Conservation (phyloP, 495 filamentous ascomycete genomes). For the Trichoderma orchidacearum region DNA sequence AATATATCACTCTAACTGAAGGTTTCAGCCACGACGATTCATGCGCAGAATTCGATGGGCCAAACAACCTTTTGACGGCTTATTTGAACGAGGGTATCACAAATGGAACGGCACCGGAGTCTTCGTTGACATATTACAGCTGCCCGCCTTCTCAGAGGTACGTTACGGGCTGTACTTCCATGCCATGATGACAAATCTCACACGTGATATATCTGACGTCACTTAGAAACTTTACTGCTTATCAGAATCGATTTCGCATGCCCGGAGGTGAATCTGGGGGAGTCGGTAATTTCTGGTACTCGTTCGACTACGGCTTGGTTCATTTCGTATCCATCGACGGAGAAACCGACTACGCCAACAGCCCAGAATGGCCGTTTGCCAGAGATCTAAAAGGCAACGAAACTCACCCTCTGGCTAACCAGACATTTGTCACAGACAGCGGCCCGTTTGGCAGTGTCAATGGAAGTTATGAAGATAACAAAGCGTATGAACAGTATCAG, state of each 20-base stretch:
- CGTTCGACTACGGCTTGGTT: slow-evolving; percentile 43
- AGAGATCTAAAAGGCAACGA: slow-evolving; percentile 25
- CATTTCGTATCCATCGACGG: slow-evolving; percentile 42
- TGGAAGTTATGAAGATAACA: slow-evolving; percentile 16
- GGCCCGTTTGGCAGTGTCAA: slow-evolving; percentile 36
- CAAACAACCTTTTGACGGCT: slow-evolving; percentile 28
- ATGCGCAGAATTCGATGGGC: slow-evolving; percentile 34
- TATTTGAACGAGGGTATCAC: slow-evolving; percentile 24
- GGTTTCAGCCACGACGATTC: slow-evolving; percentile 15
- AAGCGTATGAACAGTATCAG: slow-evolving; percentile 28
- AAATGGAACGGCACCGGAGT: slow-evolving; percentile 14
- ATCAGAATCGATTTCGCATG: slow-evolving; percentile 14
- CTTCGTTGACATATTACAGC: slow-evolving; percentile 30
- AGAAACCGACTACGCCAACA: slow-evolving; percentile 31
- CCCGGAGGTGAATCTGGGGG: slow-evolving; percentile 12
- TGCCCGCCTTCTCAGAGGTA: slow-evolving; percentile 25
- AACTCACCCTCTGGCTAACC: slow-evolving; percentile 20
- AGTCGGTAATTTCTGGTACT: slow-evolving; percentile 44
- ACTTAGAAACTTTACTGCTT: slow-evolving; percentile 19
- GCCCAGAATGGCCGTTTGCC: slow-evolving; percentile 23
- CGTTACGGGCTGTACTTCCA: background rate
- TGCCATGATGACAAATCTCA: background rate
- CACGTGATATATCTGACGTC: background rate
- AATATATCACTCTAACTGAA: no score
- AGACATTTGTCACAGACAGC: slow-evolving; percentile 33